These are phyloP conservation scores for Cercospora zeae-maydis DNA, from an alignment of 2,329 filamentous ascomycete species.

Conservation along the genomic window DNA sequence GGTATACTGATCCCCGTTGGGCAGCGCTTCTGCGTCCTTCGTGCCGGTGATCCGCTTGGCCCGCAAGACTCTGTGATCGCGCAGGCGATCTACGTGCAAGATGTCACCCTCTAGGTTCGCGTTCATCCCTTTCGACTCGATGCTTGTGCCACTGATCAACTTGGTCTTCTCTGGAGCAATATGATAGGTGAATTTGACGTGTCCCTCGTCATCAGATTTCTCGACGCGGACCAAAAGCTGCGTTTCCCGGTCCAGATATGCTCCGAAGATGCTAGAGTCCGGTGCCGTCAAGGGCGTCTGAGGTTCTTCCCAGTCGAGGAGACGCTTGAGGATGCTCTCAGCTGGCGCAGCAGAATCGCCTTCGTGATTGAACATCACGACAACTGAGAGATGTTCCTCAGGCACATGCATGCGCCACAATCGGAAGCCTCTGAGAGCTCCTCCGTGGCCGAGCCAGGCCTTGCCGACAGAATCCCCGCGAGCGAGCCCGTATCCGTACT, in stretches of 20 bases:
- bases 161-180: constrained; percentile 10
- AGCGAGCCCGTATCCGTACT: constrained; percentile 41
- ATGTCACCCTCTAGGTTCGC: constrained; percentile 35
- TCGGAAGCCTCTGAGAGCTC: constrained; percentile 44
- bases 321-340: constrained; percentile 34
- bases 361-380: constrained; percentile 44
- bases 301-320: constrained; percentile 30
- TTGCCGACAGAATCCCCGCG: constrained; percentile 31
- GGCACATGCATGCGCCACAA: constrained; percentile 39
- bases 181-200: constrained; percentile 15
- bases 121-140: constrained; percentile 28
- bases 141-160: constrained; percentile 14
- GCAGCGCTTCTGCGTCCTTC: background rate
- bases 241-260: constrained; percentile 41
- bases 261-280: constrained; percentile 34
- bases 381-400: constrained; percentile 38
- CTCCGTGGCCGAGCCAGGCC: constrained; percentile 40
- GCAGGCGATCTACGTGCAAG: constrained; percentile 19
- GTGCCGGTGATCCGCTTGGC: constrained; percentile 10
- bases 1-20: constrained; percentile 9
- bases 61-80: constrained; percentile 23
- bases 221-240: constrained; percentile 35
- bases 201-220: constrained; percentile 22
- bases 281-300: background rate
- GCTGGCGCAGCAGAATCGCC: constrained; percentile 30